Base-by-base conservation (phyloP, 768 basidiomycete genomes). In the Suillus weaverae region DNA sequence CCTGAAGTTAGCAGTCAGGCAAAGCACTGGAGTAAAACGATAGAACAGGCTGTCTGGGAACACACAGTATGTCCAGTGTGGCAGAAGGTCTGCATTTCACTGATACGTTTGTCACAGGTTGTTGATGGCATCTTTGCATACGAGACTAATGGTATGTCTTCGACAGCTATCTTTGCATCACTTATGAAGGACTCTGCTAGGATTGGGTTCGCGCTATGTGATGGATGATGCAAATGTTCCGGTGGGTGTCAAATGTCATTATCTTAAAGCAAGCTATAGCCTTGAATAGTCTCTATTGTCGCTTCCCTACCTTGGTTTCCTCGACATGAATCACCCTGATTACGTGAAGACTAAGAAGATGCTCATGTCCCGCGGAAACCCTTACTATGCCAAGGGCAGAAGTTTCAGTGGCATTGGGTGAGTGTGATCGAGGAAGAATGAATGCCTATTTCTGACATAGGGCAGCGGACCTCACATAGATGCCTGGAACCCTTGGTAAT, bases 181-280 rank as follows among this genome's bases (percentile, higher is more conserved):
- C 20, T 54, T 22, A 53, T 54, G 60, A 56, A 62, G 20, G 39
- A 16, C 16, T 61, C 22, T 38, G 35, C 16, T 65, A 88, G 87
- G 90, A 9, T 82, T 89, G 59, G 89, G 91, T 39, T 84, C 86
- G 11, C 79, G 85, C 63, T 91, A 91, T 73, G 84, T 91, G 22
- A 92, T 92, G 91, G 91, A 92, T 68, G 91, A 93, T 68, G 91
- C 91, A 7, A 93, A 93, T 68, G 91, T 93, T 50, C 91, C 91
- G 5, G 90, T 91, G 73, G 69, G 87, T 73, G 5, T 43, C 4
- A 20, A 18, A 41, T 9, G 30, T 4, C 41, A 43, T 26, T 30
- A 5, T 48, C 54, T 65, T 51, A 35, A 26, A 53, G 36, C 51
- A 48, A 38, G 53, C 39, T 22, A 44, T 50, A 36, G 39, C 63